Conservation (phyloP, 371 early-diverging fungal genomes). For the Neoconidiobolus thromboides region DNA sequence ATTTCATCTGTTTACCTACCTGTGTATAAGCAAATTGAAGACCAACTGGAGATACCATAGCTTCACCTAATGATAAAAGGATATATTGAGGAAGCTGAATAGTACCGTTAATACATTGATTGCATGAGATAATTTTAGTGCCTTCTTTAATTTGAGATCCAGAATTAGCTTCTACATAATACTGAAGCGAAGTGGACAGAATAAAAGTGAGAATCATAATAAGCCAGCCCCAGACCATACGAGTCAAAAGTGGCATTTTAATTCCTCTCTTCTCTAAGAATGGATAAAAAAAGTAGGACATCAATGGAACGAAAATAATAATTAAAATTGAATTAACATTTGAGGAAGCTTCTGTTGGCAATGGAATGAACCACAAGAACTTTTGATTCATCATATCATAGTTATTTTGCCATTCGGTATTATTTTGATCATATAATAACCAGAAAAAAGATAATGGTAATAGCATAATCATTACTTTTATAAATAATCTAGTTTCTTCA, state of each 20-base stretch:
- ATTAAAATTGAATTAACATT: slow-evolving; percentile 3
- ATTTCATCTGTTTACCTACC: slow-evolving; percentile 6
- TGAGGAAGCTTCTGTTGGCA: background rate
- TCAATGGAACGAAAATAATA: background rate
- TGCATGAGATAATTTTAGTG: slow-evolving; percentile 3
- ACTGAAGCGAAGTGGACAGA: background rate
- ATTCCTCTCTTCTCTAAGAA: slow-evolving; percentile 7
- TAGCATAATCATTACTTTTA: slow-evolving; percentile 14
- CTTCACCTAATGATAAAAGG: slow-evolving; percentile 32
- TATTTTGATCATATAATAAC: slow-evolving; percentile 35
- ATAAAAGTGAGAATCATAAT: background rate
- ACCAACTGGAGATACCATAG: slow-evolving; percentile 31
- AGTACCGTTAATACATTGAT: slow-evolving; percentile 11
- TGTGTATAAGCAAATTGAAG: slow-evolving; percentile 19
- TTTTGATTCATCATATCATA: slow-evolving; percentile 15
- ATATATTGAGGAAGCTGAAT: slow-evolving; percentile 33
- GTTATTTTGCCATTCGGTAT: slow-evolving; percentile 11
- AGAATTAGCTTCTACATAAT: background rate
- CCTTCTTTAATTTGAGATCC: background rate
- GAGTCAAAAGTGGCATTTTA: background rate
- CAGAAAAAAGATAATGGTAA: slow-evolving; percentile 28
- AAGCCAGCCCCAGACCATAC: slow-evolving; percentile 1
- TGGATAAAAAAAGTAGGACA: background rate
- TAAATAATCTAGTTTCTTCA: slow-evolving; percentile 5
- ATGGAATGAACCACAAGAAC: slow-evolving; percentile 10